These are phyloP conservation scores for Chlamydomonas reinhardtii DNA, from an alignment of 163 green algal species.

Conservation along the genomic window DNA sequence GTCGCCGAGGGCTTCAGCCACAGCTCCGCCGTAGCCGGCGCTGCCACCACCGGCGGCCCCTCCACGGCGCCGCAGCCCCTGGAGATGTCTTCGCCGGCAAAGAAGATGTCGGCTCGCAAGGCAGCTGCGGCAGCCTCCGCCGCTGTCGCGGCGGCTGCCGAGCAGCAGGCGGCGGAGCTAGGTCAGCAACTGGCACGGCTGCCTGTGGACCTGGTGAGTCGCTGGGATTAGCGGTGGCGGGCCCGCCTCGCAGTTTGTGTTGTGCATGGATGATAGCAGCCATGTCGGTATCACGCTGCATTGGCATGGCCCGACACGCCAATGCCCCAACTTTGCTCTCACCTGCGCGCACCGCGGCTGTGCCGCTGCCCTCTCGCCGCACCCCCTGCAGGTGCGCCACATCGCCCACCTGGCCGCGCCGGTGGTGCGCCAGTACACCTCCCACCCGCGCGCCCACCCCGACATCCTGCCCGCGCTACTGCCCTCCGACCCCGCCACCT, in stretches of 20 bases:
- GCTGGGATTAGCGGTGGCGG: too few relatives aligned
- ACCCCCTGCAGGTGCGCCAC: slow-evolving; percentile 18
- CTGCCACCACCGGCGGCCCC: too few relatives aligned
- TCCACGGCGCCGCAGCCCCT: neutral
- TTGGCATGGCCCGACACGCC: too few relatives aligned
- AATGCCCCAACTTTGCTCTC: neutral
- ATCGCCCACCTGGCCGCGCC: slow-evolving; percentile 41
- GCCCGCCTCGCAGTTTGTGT: too few relatives aligned
- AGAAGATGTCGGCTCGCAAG: neutral
- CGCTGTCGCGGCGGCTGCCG: neutral
- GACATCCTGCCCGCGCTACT: slow-evolving; percentile 45
- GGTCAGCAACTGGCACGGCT: slow-evolving; percentile 14
- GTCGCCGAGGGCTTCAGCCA: neutral
- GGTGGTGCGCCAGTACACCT: slow-evolving; percentile 2
- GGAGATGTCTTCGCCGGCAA: neutral
- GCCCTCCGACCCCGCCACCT: slow-evolving; percentile 38
- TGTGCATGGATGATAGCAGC: too few relatives aligned
- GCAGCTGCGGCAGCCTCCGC: neutral
- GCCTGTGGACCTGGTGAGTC: slow-evolving; percentile 24
- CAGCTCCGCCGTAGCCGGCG: neutral
- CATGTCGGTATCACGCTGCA: too few relatives aligned
- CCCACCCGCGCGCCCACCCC: slow-evolving; percentile 1
- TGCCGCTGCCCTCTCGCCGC: neutral
- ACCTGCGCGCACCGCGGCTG: neutral
- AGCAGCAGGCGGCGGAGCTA: neutral